phyloP scores from a whole-genome alignment of 768 basidiomycete species.

The Boletus rubroflammeus region DNA sequence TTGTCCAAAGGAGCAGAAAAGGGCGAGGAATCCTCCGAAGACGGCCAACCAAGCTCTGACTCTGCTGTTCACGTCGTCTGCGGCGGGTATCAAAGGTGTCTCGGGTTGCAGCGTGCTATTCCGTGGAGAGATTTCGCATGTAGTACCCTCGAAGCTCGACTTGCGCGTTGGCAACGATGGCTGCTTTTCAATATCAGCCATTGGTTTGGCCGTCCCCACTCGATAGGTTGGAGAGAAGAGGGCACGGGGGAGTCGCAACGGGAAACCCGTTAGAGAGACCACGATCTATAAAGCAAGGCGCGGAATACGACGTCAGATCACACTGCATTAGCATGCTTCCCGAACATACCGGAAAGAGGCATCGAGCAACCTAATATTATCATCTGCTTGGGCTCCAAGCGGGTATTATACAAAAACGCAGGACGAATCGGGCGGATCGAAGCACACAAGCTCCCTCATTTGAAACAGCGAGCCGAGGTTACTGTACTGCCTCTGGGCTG shows the following conservation, averaged over 20 bases:
- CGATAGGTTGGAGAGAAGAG: constrained; percentile 6
- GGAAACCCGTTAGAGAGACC: background rate
- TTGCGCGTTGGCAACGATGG: constrained; percentile 12
- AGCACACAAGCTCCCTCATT: constrained; percentile 3
- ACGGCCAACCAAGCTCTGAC: constrained; percentile 46
- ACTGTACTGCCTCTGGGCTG: constrained; percentile 3
- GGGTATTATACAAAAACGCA: constrained; percentile 12
- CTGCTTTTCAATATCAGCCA: constrained; percentile 33
- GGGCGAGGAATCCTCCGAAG: constrained; percentile 59
- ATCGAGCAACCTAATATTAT: constrained; percentile 13
- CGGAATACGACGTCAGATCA: constrained; percentile 19
- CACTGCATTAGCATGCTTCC: constrained; percentile 20
- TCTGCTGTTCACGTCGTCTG: constrained; percentile 7
- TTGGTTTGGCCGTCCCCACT: constrained; percentile 13
- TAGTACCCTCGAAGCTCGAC: constrained; percentile 23
- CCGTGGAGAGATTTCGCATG: constrained; percentile 18
- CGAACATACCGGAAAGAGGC: constrained; percentile 25
- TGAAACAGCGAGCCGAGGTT: background rate
- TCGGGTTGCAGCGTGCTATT: constrained; percentile 24
- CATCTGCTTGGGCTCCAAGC: constrained; percentile 1
- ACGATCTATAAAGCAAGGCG: constrained; percentile 27
- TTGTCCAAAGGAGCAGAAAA: constrained; percentile 70
- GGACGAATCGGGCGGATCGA: constrained; percentile 7
- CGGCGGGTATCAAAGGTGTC: constrained; percentile 10
- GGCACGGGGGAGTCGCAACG: constrained; percentile 10